Conservation (phyloP, 192 early-diverging fungal genomes). For the Coemansia sp. region DNA sequence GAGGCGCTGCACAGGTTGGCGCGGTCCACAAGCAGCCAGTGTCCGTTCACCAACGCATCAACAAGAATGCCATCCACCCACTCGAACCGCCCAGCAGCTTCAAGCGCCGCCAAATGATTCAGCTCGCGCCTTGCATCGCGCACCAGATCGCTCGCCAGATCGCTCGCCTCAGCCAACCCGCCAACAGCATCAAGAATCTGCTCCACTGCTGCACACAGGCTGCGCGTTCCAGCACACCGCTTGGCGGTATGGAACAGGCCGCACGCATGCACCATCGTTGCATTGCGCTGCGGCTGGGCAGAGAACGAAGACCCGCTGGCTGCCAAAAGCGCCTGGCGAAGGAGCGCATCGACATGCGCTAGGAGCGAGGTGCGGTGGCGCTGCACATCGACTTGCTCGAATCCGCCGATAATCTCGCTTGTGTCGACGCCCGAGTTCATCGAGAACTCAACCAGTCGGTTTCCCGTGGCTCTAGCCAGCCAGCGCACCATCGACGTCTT, state of each 20-base stretch:
- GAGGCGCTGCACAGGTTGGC: conserved; percentile 94
- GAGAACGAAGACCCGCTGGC: not conserved
- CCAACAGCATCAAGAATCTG: conserved; percentile 4
- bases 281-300: not conserved
- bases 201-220: conserved; percentile 15
- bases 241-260: conserved; percentile 1
- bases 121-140: not conserved
- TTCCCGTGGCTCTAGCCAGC: conserved; percentile 80
- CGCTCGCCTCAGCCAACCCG: not conserved
- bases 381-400: conserved; percentile 91
- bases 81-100: conserved; percentile 85
- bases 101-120: conserved; percentile 15
- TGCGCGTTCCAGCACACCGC: not conserved
- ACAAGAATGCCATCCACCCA: conserved; percentile 97
- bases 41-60: conserved; percentile 83
- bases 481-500: conserved; percentile 88
- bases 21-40: conserved; percentile 95
- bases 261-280: conserved; percentile 3
- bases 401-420: conserved; percentile 94
- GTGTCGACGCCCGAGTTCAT: conserved; percentile 96
- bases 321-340: conserved; percentile 10
- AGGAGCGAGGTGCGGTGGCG: conserved; percentile 60
- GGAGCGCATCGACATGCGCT: not conserved
- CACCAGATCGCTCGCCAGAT: not conserved
- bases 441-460: conserved; percentile 86